Evolutionary conservation across 129 eudicot genomes (phyloP).

Genomic region (Tanacetum coccineum): DNA sequence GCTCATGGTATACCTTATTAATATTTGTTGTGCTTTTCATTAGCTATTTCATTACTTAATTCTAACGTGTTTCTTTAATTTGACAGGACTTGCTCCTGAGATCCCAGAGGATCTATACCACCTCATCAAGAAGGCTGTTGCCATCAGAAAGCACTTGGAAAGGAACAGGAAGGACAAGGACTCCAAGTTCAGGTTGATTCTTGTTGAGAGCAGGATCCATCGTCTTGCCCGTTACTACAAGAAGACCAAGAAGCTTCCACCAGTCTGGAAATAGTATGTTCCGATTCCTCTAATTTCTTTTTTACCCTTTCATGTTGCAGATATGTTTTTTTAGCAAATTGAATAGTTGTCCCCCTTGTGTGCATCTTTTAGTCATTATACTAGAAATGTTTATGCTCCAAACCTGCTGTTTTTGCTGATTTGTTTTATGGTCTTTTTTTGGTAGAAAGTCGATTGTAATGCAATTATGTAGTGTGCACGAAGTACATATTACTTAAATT

Average conservation of each 20-base stretch:
- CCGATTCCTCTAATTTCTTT: too few relatives aligned
- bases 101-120: conserved; percentile 63
- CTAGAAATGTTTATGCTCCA: too few relatives aligned
- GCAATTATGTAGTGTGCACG: too few relatives aligned
- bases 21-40: not conserved
- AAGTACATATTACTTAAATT: too few relatives aligned
- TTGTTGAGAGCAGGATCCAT: conserved; percentile 66
- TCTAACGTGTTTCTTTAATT: not conserved
- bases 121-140: conserved; percentile 60
- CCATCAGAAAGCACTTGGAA: conserved; percentile 61
- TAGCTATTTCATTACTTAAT: not conserved
- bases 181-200: conserved; percentile 57
- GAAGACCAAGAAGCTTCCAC: conserved; percentile 69
- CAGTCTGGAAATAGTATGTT: conserved; percentile 61
- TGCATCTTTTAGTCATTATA: too few relatives aligned
- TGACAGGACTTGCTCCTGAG: conserved; percentile 59
- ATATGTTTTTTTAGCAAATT: too few relatives aligned
- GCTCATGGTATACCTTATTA: conserved; percentile 41
- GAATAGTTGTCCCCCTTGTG: not conserved
- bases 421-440: too few relatives aligned
- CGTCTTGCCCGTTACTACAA: conserved; percentile 64
- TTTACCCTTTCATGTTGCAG: not conserved
- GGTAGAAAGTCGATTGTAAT: too few relatives aligned
- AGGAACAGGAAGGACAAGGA: conserved; percentile 71
- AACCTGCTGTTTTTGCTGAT: too few relatives aligned